A percentile compares a stretch with the other conserved stretches of the same genome.
Evolutionary conservation across 768 basidiomycete species (phyloP).

Genomic region (Hygrocybe coccinea): DNA sequence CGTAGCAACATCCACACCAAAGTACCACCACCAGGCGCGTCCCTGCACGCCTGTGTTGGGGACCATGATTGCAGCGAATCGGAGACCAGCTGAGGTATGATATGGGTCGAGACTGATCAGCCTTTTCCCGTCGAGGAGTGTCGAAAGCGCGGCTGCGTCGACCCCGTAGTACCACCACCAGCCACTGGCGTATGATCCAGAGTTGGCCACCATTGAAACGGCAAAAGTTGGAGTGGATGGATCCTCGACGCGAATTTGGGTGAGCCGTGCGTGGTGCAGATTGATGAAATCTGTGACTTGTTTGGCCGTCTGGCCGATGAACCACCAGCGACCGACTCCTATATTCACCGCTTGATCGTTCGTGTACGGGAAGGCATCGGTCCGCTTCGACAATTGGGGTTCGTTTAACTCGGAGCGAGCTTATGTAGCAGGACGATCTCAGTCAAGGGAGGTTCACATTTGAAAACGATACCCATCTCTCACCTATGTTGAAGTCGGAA

Average conservation of each 20-base stretch:
- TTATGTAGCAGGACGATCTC: neutral
- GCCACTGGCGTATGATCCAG: neutral
- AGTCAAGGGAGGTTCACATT: neutral
- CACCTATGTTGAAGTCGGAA: neutral
- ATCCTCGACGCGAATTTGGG: conserved; percentile 1
- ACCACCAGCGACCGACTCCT: neutral
- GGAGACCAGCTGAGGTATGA: neutral
- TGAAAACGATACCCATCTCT: neutral
- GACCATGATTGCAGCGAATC: conserved; percentile 1
- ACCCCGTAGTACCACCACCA: conserved; percentile 1
- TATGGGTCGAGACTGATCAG: conserved; percentile 3
- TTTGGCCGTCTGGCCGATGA: neutral
- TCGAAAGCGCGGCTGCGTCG: neutral
- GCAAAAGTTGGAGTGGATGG: conserved; percentile 2
- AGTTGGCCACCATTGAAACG: neutral
- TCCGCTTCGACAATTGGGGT: neutral
- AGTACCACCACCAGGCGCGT: conserved; percentile 1
- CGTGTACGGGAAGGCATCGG: neutral
- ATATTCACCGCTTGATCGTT: neutral
- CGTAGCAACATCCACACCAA: neutral
- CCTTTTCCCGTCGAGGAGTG: neutral
- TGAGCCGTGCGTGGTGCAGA: neutral
- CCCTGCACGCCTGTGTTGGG: neutral
- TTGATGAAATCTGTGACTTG: neutral
- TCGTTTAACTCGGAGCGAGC: neutral